phyloP scores from a whole-genome alignment of 2,329 filamentous ascomycete genomes.

The Thielaviopsis euricoi region DNA sequence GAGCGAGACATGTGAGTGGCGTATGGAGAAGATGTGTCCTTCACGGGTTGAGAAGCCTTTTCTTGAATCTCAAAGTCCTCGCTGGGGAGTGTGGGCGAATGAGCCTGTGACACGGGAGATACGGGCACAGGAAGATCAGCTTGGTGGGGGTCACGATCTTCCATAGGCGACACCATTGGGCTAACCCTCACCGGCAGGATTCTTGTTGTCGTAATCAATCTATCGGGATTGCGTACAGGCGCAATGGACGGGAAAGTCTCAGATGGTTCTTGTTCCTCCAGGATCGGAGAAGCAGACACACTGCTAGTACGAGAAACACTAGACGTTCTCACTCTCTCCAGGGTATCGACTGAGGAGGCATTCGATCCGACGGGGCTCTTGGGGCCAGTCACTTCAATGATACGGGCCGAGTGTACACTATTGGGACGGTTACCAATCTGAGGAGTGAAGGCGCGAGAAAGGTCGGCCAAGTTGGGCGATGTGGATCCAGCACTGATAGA shows the following conservation, averaged over 20 bases:
- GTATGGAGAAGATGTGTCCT: background rate
- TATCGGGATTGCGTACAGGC: slow-evolving; percentile 4
- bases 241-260: slow-evolving; percentile 12
- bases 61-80: slow-evolving; percentile 5
- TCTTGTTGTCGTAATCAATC: slow-evolving; percentile 6
- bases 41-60: slow-evolving; percentile 1
- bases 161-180: background rate
- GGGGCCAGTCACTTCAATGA: slow-evolving; percentile 38
- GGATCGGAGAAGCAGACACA: slow-evolving; percentile 17
- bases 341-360: slow-evolving; percentile 28
- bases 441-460: slow-evolving; percentile 23
- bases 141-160: background rate
- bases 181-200: background rate
- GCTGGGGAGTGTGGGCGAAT: slow-evolving; percentile 9
- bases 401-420: slow-evolving; percentile 38
- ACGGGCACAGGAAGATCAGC: slow-evolving; percentile 2
- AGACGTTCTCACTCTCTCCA: slow-evolving; percentile 25
- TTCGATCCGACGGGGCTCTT: slow-evolving; percentile 35
- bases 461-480: slow-evolving; percentile 33
- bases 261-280: slow-evolving; percentile 28
- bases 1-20: slow-evolving; percentile 2
- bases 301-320: slow-evolving; percentile 21
- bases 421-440: slow-evolving; percentile 22
- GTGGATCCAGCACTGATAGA: slow-evolving; percentile 33
- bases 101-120: slow-evolving; percentile 2